Conservation (phyloP, 2,329 filamentous ascomycete species). For the Samsoniella hepiali region DNA sequence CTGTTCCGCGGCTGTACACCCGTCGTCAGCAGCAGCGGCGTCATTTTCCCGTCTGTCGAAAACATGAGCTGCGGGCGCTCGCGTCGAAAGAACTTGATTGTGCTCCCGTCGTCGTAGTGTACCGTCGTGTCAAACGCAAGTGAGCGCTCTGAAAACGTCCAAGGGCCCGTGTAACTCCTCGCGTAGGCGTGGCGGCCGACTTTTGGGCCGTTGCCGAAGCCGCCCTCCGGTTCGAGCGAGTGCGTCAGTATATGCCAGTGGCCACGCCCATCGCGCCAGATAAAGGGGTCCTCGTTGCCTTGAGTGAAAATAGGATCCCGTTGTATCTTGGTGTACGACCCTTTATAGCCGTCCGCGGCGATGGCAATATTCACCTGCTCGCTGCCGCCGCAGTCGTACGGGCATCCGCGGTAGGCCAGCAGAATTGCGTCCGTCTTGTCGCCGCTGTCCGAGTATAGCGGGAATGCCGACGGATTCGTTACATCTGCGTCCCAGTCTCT, state of each 20-base stretch:
- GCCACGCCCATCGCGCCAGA: conserved; percentile 34
- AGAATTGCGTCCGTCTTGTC: conserved; percentile 21
- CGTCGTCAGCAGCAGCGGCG: conserved; percentile 44
- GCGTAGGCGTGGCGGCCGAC: conserved; percentile 32
- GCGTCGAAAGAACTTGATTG: conserved; percentile 39
- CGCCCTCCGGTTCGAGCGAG: conserved; percentile 29
- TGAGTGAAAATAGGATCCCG: conserved; percentile 22
- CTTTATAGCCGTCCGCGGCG: conserved; percentile 17
- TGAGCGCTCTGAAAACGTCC: conserved; percentile 29
- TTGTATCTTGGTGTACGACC: conserved; percentile 23
- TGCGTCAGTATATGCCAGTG: conserved; percentile 33
- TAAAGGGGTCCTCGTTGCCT: conserved; percentile 31
- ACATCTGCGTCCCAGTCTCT: conserved; percentile 26
- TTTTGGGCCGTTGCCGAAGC: conserved; percentile 26
- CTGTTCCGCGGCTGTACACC: conserved; percentile 43
- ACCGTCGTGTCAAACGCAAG: conserved; percentile 30
- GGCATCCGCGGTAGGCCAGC: conserved; percentile 24
- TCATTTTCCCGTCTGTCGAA: conserved; percentile 43
- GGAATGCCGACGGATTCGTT: conserved; percentile 43
- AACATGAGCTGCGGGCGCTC: conserved; percentile 49
- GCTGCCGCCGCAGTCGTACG: conserved; percentile 20
- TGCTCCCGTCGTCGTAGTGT: conserved; percentile 37
- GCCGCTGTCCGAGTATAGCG: conserved; percentile 27
- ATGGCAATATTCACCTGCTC: conserved; percentile 25
- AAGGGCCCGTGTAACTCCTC: conserved; percentile 27